phyloP scores from a whole-genome alignment of 2,329 filamentous ascomycete genomes.

The Bipolaris victoriae region DNA sequence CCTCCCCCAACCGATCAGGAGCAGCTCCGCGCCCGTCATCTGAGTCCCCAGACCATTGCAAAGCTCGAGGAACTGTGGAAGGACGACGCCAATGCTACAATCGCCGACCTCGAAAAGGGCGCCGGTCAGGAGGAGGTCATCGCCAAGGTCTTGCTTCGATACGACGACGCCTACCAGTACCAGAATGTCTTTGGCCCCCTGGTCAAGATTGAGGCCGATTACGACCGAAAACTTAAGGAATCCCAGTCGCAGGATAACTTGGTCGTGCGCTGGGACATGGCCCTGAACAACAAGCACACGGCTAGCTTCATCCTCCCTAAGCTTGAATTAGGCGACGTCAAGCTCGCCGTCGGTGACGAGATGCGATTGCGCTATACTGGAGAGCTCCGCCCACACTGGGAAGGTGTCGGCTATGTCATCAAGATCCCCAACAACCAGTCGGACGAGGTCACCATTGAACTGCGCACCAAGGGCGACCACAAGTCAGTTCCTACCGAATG shows the following conservation, averaged over 20 bases:
- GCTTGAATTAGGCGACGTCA: constrained; percentile 96
- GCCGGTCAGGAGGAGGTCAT: constrained; percentile 94
- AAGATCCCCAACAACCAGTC: constrained; percentile 99
- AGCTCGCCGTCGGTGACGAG: constrained; percentile 95
- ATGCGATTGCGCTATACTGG: constrained; percentile 98
- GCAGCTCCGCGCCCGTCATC: constrained; percentile 90
- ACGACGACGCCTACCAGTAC: constrained; percentile 97
- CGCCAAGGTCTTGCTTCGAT: constrained; percentile 86
- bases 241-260: constrained; percentile 97
- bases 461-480: constrained; percentile 93
- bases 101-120: constrained; percentile 89
- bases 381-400: constrained; percentile 89
- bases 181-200: constrained; percentile 98
- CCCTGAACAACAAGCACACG: constrained; percentile 95
- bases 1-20: constrained; percentile 88
- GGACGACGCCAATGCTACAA: constrained; percentile 85
- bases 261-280: constrained; percentile 91
- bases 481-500: constrained; percentile 95
- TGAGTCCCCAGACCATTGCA: constrained; percentile 92
- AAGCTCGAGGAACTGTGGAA: constrained; percentile 99
- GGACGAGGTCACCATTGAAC: constrained; percentile 93
- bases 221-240: constrained; percentile 98
- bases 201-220: constrained; percentile 99
- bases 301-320: constrained; percentile 96
- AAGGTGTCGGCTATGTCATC: constrained; percentile 97